Percentiles rank a stretch among this genome's conserved stretches.
phyloP scores from a whole-genome alignment of 2,329 filamentous ascomycete species.

The Phialemoniopsis sp. region DNA sequence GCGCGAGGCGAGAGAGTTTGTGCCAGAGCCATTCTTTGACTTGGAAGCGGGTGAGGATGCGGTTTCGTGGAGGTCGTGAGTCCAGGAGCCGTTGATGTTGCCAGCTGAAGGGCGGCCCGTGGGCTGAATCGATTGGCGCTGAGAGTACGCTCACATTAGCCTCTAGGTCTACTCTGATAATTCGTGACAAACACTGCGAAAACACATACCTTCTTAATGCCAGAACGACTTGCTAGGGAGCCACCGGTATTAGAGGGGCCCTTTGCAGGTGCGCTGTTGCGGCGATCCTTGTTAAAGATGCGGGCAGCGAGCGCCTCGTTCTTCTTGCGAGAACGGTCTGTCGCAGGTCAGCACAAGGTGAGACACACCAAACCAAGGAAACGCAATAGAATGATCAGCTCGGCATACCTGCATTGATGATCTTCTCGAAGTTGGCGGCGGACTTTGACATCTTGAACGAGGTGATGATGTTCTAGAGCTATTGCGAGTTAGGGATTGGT shows the following conservation, averaged over 20 bases:
- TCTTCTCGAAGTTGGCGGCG: conserved; percentile 50
- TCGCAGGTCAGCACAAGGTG: conserved; percentile 1
- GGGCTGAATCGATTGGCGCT: conserved; percentile 22
- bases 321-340: conserved; percentile 66
- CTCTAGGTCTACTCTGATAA: too few species aligned
- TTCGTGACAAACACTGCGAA: conserved; percentile 9
- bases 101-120: conserved; percentile 34
- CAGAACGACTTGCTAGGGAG: conserved; percentile 67
- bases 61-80: conserved; percentile 61
- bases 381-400: background rate
- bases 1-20: conserved; percentile 14
- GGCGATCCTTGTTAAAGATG: conserved; percentile 63
- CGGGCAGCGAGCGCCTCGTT: conserved; percentile 67
- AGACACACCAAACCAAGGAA: background rate
- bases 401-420: conserved; percentile 46
- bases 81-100: conserved; percentile 66
- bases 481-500: too few species aligned
- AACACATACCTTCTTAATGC: conserved; percentile 63
- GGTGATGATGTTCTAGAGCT: background rate
- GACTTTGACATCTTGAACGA: conserved; percentile 24
- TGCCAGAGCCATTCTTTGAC: conserved; percentile 12
- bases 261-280: conserved; percentile 43
- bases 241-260: conserved; percentile 42
- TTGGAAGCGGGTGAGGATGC: conserved; percentile 33
- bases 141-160: conserved; percentile 19